Base-by-base conservation (phyloP, 805 yeast species). In the Candida railenensis region DNA sequence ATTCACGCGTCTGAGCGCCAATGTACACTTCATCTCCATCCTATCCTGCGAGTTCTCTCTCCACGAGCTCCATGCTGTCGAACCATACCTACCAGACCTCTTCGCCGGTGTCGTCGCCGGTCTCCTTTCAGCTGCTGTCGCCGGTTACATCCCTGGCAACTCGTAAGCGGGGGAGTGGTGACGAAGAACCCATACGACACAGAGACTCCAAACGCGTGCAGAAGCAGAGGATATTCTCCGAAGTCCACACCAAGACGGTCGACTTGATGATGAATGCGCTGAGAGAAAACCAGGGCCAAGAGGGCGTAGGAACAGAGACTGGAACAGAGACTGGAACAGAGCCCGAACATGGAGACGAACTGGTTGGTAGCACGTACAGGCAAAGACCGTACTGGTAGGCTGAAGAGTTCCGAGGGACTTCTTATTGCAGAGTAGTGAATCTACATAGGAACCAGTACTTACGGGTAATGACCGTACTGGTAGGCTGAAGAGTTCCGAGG, bases 201-300 rank as follows among this genome's bases (percentile, higher is more conserved):
- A 11, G 21, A 34, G 38, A 5, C 21, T 32, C 12, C 36, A 67
- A 68, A 45, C 50, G 55, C 14, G 8, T 40, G 3, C 74, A 69
- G 50, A 49, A 45, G 1, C 46, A 44, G 19, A 56, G 55, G 42
- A 66, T 69, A 40, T 69, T 63, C 38, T 56, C 66, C 25, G 67
- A 67, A 22, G 52, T 52, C 2, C 74, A 69, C 46, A 32, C 47
- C 4, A 40, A 49, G n/a, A 69, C 73, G 0, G 61, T 69, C 5
- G 40, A 54, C 5, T 49, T 66, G 53, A 50, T 69, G 63, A 63
- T 69, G 70, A 48, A 51, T 21, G 63, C 70, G 1, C 66, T 56
- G 54, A 51, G 48, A 40, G 42, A 25, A 25, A 11, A 25, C 11
- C 30, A 7, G 30, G n/a, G n/a, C n/a, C n/a, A n/a, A n/a, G n/a